Percentiles rank a stretch among this genome's conserved stretches.
These are phyloP conservation scores for Alisma plantagoaquatica DNA, from an alignment of 106 monocot genomes.

Conservation along the genomic window DNA sequence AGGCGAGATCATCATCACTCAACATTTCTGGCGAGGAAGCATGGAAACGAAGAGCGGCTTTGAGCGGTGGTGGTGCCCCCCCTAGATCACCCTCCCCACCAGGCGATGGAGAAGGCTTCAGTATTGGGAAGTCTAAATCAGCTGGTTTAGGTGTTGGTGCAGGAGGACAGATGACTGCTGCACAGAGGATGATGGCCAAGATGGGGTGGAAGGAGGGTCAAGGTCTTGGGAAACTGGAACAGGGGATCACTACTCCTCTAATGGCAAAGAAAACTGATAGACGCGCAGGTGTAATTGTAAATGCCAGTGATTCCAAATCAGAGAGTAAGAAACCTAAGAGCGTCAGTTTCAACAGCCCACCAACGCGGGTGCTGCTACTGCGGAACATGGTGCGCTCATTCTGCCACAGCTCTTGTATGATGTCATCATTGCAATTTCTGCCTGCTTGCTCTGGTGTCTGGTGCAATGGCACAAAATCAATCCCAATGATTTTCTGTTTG, in stretches of 20 bases:
- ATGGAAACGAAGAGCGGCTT: slow-evolving; percentile 80
- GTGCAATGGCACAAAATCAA: no score
- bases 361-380: slow-evolving; percentile 79
- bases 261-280: slow-evolving; percentile 98
- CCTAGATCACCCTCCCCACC: slow-evolving; percentile 74
- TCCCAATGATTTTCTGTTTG: no score
- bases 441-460: no score
- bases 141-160: slow-evolving; percentile 83
- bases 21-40: slow-evolving; percentile 97
- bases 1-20: slow-evolving; percentile 33
- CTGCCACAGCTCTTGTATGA: no score
- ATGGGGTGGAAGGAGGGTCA: slow-evolving; percentile 99
- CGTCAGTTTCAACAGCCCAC: slow-evolving; percentile 56
- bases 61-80: slow-evolving; percentile 45
- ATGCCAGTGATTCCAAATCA: slow-evolving; percentile 62
- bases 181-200: slow-evolving; percentile 99
- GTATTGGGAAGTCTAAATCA: slow-evolving; percentile 64
- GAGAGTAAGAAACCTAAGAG: slow-evolving; percentile 78
- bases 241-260: slow-evolving; percentile 92
- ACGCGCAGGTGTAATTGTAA: slow-evolving; percentile 93
- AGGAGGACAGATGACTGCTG: slow-evolving; percentile 99
- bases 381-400: slow-evolving; percentile 94
- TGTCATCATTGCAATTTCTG: no score
- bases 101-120: slow-evolving; percentile 56
- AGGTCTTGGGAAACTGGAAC: slow-evolving; percentile 94